Evolutionary conservation across 1,139 yeast genomes (phyloP).

Genomic region (Suhomyces bribrorum): DNA sequence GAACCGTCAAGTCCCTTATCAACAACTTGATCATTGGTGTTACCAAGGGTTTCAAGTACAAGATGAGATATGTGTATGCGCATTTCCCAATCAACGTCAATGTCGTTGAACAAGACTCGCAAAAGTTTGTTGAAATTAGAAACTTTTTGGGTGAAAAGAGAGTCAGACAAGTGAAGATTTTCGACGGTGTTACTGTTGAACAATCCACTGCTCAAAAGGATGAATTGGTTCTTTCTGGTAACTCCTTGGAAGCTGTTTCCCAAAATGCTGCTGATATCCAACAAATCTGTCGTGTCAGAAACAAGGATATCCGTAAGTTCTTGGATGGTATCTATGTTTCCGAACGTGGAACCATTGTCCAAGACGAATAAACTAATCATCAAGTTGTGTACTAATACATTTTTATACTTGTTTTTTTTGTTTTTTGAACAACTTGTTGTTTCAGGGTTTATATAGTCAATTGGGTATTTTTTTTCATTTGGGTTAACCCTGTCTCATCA

Average conservation of each 20-base stretch:
- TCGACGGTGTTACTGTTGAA: constrained; percentile 87
- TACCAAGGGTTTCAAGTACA: constrained; percentile 98
- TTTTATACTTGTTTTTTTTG: constrained; percentile 22
- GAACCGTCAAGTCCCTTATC: constrained; percentile 96
- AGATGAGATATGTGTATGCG: constrained; percentile 99
- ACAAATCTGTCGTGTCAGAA: constrained; percentile 98
- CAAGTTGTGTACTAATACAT: constrained; percentile 26
- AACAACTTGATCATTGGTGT: constrained; percentile 97
- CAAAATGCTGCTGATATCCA: constrained; percentile 98
- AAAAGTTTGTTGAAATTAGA: constrained; percentile 88
- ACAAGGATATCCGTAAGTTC: constrained; percentile 99
- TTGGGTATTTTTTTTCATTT: constrained; percentile 26
- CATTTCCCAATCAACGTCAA: constrained; percentile 99
- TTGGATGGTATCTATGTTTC: constrained; percentile 99
- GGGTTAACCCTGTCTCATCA: constrained; percentile 41
- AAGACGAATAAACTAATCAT: constrained; percentile 39
- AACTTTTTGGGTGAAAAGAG: constrained; percentile 99
- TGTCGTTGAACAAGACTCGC: constrained; percentile 74
- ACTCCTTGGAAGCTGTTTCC: constrained; percentile 97
- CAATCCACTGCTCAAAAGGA: constrained; percentile 87
- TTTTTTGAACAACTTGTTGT: constrained; percentile 17
- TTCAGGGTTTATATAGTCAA: constrained; percentile 35
- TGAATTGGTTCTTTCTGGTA: constrained; percentile 89
- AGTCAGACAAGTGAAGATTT: constrained; percentile 81
- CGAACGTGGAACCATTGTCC: constrained; percentile 85